phyloP scores from a whole-genome alignment of 176 grass and related monocot species.

The Eragrostis nindensis region DNA sequence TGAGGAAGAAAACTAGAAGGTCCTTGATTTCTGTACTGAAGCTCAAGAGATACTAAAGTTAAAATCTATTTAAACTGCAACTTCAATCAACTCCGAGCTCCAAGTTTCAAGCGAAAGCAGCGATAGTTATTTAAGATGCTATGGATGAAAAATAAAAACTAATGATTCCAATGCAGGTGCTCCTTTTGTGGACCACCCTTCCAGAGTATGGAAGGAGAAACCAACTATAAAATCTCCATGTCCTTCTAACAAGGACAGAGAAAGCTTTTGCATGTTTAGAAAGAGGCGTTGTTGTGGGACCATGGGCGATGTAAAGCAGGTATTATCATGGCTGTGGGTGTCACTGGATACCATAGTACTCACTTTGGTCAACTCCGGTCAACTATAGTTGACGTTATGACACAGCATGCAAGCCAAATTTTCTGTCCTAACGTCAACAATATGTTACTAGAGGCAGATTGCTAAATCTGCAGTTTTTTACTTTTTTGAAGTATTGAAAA shows the following conservation, averaged over 20 bases:
- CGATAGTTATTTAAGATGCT: background rate
- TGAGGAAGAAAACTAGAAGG: slow-evolving; percentile 8
- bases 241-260: background rate
- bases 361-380: too few relatives aligned
- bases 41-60: background rate
- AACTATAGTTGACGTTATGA: too few relatives aligned
- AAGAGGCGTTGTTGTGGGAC: background rate
- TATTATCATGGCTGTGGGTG: background rate
- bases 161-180: background rate
- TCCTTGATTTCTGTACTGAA: background rate
- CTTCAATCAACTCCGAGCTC: slow-evolving; percentile 8
- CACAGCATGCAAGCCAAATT: too few relatives aligned
- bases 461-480: too few relatives aligned
- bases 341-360: background rate
- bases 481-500: background rate
- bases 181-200: background rate
- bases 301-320: background rate
- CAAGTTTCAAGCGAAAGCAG: background rate
- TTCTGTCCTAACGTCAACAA: too few relatives aligned
- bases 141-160: background rate
- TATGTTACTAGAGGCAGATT: too few relatives aligned
- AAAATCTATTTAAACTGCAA: background rate
- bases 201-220: background rate
- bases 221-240: slow-evolving; percentile 2
- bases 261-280: background rate